Base-by-base conservation (phyloP, 2,329 filamentous ascomycete species). In the Aureobasidium mangrovei region DNA sequence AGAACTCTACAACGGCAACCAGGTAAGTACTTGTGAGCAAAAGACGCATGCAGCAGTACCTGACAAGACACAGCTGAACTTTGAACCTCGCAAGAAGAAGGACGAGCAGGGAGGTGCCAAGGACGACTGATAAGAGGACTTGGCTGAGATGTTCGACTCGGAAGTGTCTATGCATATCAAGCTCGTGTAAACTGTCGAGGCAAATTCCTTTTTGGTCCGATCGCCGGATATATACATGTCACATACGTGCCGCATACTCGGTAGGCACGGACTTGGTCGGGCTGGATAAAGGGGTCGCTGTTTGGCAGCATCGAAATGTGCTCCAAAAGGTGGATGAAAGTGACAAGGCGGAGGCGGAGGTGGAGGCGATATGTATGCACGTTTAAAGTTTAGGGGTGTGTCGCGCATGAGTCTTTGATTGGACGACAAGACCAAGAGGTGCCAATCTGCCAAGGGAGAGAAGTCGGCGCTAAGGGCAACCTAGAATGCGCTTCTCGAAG, bases 1-100 rank as follows among this genome's bases (percentile, higher is more conserved):
- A 42, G 85, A 94, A 64, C 79, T 94, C 44, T 95, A 96, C 66
- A 96, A 96, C 64, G 91, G 91, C 1, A 96, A 95, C 65, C 88
- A 88, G 66, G 87, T 91, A 74, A 70, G 81, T 72, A 42, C 6
- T 39, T 40, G 60, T 59, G 62, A 44, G 26, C 27, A 12, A 41
- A 18, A 35, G 10, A 7, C 38, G n/a, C 12, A 12, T 24, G 35
- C 42, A 27, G 36, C 28, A 27, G 53, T 35, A 28, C 44, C 52
- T 61, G 36, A 59, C 43, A 60, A 49, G 52, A 10, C 7, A 49
- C 59, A 86, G 82, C 67, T 85, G 54, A 86, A 86, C 60, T 87
- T 86, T 59, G 79, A 86, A 64, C 80, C 84, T 74, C 65, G 68
- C 29, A 67, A 70, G 49, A 79, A 78, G 35, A 79, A 78, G 36